phyloP scores from a whole-genome alignment of 768 basidiomycete genomes.

The Ramaria rubella region DNA sequence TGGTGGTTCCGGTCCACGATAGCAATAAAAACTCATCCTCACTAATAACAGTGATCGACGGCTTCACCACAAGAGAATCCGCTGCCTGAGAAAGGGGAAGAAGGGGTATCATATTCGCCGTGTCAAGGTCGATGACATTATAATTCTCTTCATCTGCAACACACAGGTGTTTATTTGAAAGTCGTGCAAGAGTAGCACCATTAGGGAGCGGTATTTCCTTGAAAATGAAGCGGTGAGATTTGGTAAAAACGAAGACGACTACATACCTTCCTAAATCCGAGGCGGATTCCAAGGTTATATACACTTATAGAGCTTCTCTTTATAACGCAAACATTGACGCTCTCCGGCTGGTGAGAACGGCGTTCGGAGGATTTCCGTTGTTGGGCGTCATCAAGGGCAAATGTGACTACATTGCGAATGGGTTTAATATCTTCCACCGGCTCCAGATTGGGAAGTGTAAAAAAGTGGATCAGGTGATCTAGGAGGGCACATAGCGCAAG shows the following conservation, averaged over 20 bases:
- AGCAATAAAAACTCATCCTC: conserved; percentile 80
- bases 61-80: conserved; percentile 44
- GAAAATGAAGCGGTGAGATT: background rate
- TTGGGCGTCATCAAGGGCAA: conserved; percentile 71
- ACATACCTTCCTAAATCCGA: conserved; percentile 54
- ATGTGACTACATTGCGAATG: conserved; percentile 69
- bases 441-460: conserved; percentile 75
- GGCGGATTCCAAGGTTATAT: conserved; percentile 57
- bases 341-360: conserved; percentile 43
- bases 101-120: conserved; percentile 59
- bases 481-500: background rate
- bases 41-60: conserved; percentile 67
- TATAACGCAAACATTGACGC: conserved; percentile 67
- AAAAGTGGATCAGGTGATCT: conserved; percentile 70
- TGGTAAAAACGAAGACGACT: background rate
- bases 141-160: conserved; percentile 70
- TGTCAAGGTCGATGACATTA: conserved; percentile 73
- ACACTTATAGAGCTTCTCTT: conserved; percentile 60
- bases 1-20: conserved; percentile 75
- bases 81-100: conserved; percentile 72
- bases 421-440: conserved; percentile 57
- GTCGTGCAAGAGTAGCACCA: conserved; percentile 52
- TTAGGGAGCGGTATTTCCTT: conserved; percentile 69
- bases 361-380: conserved; percentile 32
- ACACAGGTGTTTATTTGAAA: conserved; percentile 59